Percentiles rank a stretch among this genome's conserved stretches.
phyloP scores from a whole-genome alignment of 2,329 filamentous ascomycete genomes.

The Nemania bipapillata region DNA sequence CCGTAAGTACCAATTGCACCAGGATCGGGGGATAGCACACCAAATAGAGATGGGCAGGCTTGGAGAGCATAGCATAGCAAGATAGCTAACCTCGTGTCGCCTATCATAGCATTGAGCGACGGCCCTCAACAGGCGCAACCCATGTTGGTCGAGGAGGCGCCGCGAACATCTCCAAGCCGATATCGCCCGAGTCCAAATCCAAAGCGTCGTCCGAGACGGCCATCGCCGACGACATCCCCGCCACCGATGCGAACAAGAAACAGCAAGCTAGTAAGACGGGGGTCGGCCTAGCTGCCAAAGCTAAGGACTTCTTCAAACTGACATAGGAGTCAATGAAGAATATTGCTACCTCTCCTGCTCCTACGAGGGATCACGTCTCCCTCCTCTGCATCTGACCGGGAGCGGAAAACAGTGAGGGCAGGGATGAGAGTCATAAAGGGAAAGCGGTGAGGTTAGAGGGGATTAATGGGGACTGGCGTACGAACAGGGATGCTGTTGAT shows the following conservation, averaged over 20 bases:
- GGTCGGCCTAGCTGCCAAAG: constrained; percentile 55
- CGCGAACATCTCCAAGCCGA: constrained; percentile 71
- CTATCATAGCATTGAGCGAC: constrained; percentile 61
- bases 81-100: constrained; percentile 1
- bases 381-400: background rate
- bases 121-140: constrained; percentile 66
- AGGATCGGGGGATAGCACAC: background rate
- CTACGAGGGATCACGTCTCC: background rate
- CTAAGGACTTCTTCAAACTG: constrained; percentile 64
- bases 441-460: background rate
- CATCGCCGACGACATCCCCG: constrained; percentile 40
- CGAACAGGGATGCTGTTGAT: background rate
- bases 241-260: constrained; percentile 45
- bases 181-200: constrained; percentile 14
- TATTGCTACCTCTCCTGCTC: background rate
- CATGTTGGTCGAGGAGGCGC: constrained; percentile 80
- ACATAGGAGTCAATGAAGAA: constrained; percentile 47
- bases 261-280: constrained; percentile 13
- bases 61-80: background rate
- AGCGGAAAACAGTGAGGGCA: background rate
- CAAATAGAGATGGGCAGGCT: background rate
- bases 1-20: constrained; percentile 60
- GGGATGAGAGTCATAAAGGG: background rate
- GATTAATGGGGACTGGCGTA: background rate
- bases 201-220: constrained; percentile 8